Percentiles rank a stretch among this genome's conserved stretches.
These are phyloP conservation scores for Pseudisothecium myosuroides DNA, from an alignment of 225 moss, liverwort and hornwort genomes.

Conservation along the genomic window DNA sequence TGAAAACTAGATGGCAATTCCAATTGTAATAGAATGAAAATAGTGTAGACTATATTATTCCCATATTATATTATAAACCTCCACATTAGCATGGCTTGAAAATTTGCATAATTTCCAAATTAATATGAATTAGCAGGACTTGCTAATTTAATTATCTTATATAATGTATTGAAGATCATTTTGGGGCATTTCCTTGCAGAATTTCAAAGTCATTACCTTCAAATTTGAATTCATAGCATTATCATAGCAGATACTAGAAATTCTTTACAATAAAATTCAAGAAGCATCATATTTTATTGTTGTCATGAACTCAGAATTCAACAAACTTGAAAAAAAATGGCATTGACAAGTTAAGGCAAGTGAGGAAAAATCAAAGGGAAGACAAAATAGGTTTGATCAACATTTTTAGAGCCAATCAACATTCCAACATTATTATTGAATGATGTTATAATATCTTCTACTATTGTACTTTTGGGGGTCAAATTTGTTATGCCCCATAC, in stretches of 20 bases:
- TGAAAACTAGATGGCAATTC: neutral
- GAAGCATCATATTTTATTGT: neutral
- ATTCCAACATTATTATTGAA: neutral
- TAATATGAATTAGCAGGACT: accelerated
- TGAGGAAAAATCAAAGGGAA: too few relatives aligned
- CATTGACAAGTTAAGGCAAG: neutral
- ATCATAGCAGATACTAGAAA: accelerated
- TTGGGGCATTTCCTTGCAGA: neutral
- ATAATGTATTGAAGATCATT: neutral
- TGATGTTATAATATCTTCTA: neutral
- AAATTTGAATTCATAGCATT: neutral
- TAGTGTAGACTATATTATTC: neutral
- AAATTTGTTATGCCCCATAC: too few relatives aligned
- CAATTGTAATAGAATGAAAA: neutral
- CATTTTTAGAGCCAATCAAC: neutral
- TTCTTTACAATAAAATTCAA: neutral
- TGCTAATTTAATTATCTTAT: neutral
- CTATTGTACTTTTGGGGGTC: too few relatives aligned
- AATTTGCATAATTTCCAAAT: neutral
- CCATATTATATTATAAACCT: neutral
- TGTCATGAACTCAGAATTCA: neutral
- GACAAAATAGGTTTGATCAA: neutral
- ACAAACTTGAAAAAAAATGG: neutral
- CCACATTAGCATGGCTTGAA: neutral
- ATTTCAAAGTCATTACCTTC: neutral